Evolutionary conservation across 306 rosid genomes (phyloP).

Genomic region (Vicia sativa): DNA sequence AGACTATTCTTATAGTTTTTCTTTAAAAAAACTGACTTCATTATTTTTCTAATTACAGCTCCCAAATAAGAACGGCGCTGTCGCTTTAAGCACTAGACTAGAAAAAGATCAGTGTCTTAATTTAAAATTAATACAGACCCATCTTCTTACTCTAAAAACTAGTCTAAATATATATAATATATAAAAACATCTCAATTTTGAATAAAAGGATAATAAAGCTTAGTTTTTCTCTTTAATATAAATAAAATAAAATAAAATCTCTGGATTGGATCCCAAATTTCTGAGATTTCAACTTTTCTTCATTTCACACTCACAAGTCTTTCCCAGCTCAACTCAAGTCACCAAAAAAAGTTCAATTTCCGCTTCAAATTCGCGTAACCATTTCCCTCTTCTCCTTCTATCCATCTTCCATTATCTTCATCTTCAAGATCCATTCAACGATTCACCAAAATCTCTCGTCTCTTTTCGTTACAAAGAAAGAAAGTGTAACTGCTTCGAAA

Average conservation of each 20-base stretch:
- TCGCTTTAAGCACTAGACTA: neutral
- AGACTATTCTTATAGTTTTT: neutral
- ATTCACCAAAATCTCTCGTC: constrained; percentile 24
- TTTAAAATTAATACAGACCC: neutral
- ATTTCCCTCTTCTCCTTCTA: constrained; percentile 32
- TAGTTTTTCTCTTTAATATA: too few species aligned
- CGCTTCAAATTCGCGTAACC: constrained; percentile 34
- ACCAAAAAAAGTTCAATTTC: constrained; percentile 31
- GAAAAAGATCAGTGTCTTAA: neutral
- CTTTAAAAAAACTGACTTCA: neutral
- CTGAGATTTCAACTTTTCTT: constrained; percentile 5
- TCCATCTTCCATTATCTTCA: constrained; percentile 29
- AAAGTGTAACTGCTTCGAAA: constrained; percentile 25
- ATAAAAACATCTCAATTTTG: neutral
- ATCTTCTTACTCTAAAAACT: neutral
- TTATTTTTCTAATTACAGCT: neutral
- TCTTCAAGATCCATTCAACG: constrained; percentile 41
- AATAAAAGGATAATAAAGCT: neutral
- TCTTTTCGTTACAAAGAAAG: constrained; percentile 6
- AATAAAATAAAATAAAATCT: neutral
- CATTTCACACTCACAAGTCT: constrained; percentile 14
- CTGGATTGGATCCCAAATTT: constrained; percentile 39
- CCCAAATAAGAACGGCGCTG: neutral
- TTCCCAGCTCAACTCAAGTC: constrained; percentile 34
- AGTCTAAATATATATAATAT: neutral